These are phyloP conservation scores for Trichosphaerium sp. DNA, from an alignment of 78 protist species.

Conservation along the genomic window DNA sequence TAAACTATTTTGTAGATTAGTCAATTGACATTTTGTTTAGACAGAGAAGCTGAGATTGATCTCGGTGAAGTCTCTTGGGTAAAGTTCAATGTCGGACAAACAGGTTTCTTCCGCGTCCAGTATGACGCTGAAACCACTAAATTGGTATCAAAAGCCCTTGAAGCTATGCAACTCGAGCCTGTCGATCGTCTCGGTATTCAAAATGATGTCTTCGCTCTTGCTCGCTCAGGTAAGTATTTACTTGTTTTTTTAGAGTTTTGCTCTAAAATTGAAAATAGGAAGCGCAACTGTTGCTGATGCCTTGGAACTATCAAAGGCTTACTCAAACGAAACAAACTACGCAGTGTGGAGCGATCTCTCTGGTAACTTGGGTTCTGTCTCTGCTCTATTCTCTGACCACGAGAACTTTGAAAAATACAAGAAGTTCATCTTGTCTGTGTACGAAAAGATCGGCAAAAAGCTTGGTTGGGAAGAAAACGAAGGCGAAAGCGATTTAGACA, in stretches of 20 bases:
- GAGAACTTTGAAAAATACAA: neutral
- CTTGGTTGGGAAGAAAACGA: neutral
- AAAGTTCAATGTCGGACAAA: constrained; percentile 66
- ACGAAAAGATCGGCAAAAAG: neutral
- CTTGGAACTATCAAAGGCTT: constrained; percentile 26
- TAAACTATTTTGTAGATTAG: neutral
- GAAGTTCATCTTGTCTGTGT: neutral
- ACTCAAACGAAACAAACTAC: constrained; percentile 17
- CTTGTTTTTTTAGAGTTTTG: neutral
- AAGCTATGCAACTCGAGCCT: neutral
- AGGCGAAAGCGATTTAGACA: neutral
- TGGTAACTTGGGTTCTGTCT: neutral
- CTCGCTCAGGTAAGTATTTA: neutral
- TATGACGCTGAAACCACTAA: constrained; percentile 16
- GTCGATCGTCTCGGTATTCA: constrained; percentile 9
- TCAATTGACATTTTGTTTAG: neutral
- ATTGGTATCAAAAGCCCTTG: neutral
- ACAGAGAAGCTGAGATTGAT: constrained; percentile 1
- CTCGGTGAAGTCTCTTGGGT: constrained; percentile 29
- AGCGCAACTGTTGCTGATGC: neutral
- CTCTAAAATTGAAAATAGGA: neutral
- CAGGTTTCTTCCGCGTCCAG: constrained; percentile 60
- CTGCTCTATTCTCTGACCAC: neutral
- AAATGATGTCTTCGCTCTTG: constrained; percentile 8
- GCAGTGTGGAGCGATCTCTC: constrained; percentile 25